Conservation (phyloP, 2,329 filamentous ascomycete genomes). For the Nemania sp. region DNA sequence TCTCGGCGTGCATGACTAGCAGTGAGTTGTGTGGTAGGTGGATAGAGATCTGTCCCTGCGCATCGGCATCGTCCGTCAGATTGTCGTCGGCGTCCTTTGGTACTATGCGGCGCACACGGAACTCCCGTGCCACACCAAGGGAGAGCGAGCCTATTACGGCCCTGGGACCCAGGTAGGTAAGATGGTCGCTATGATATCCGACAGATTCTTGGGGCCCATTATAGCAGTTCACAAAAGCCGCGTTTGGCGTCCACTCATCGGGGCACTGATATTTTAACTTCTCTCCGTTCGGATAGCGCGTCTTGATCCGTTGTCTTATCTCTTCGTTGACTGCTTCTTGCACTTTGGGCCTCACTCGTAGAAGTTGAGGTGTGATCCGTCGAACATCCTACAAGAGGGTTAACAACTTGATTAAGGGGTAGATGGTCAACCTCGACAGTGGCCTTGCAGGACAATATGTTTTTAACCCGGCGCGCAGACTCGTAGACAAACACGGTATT, state of each 20-base stretch:
- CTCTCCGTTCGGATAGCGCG: constrained; percentile 67
- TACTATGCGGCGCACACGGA: constrained; percentile 79
- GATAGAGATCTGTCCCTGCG: constrained; percentile 85
- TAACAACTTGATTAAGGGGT: constrained; percentile 1
- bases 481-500: neutral
- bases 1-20: constrained; percentile 94
- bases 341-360: constrained; percentile 70
- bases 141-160: constrained; percentile 89
- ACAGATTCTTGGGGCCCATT: constrained; percentile 79
- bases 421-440: neutral
- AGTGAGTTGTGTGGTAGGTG: constrained; percentile 94
- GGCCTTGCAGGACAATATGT: neutral
- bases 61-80: constrained; percentile 54
- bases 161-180: constrained; percentile 64
- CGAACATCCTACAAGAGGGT: constrained; percentile 67
- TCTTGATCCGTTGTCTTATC: constrained; percentile 70
- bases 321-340: constrained; percentile 77
- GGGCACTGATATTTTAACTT: constrained; percentile 81
- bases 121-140: constrained; percentile 89
- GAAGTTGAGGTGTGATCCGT: constrained; percentile 74
- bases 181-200: constrained; percentile 89
- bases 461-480: neutral
- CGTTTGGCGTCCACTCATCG: constrained; percentile 78
- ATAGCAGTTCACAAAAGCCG: constrained; percentile 95
- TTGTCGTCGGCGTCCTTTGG: constrained; percentile 57